A percentile compares a stretch with the other conserved stretches of the same genome.
Conservation (phyloP, 208 protist genomes). For the Crithidia expoeki region DNA sequence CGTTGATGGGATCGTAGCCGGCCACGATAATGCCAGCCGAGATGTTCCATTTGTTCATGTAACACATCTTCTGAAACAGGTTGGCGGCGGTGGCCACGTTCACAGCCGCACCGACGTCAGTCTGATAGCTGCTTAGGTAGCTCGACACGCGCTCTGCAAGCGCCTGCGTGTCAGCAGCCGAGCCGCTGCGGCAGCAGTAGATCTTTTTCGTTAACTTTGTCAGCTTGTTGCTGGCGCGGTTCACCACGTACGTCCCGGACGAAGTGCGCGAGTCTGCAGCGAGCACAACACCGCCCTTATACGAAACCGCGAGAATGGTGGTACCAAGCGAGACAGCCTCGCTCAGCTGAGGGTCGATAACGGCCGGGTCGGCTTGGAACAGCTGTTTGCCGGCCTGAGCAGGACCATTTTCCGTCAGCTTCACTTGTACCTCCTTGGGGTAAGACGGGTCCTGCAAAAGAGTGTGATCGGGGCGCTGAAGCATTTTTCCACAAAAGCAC, state of each 20-base stretch:
- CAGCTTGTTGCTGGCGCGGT: constrained; percentile 98
- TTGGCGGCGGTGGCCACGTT: constrained; percentile 96
- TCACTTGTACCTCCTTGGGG: constrained; percentile 49
- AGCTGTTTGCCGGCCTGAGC: constrained; percentile 62
- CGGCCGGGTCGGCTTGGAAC: constrained; percentile 74
- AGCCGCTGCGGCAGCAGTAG: constrained; percentile 98
- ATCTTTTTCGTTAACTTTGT: constrained; percentile 97
- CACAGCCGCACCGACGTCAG: constrained; percentile 88
- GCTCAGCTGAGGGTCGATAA: constrained; percentile 84
- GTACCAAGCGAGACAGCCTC: constrained; percentile 93
- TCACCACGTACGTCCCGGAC: constrained; percentile 97
- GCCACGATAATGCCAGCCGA: constrained; percentile 97
- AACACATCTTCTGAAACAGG: constrained; percentile 96
- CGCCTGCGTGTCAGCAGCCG: constrained; percentile 98
- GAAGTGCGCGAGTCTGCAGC: constrained; percentile 98
- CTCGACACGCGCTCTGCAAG: constrained; percentile 93
- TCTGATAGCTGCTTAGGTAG: constrained; percentile 92
- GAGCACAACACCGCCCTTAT: constrained; percentile 96
- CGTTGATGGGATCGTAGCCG: constrained; percentile 96
- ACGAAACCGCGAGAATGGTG: constrained; percentile 98
- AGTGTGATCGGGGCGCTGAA: constrained; percentile 70
- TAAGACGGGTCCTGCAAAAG: constrained; percentile 82
- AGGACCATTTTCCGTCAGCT: constrained; percentile 67
- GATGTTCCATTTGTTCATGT: constrained; percentile 97
- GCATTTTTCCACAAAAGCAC: constrained; percentile 43